Evolutionary conservation across 2,329 filamentous ascomycete species (phyloP), one percentile per base, ranked within the genome.

Genomic region (Ophiostoma himal-ulmi): DNA sequence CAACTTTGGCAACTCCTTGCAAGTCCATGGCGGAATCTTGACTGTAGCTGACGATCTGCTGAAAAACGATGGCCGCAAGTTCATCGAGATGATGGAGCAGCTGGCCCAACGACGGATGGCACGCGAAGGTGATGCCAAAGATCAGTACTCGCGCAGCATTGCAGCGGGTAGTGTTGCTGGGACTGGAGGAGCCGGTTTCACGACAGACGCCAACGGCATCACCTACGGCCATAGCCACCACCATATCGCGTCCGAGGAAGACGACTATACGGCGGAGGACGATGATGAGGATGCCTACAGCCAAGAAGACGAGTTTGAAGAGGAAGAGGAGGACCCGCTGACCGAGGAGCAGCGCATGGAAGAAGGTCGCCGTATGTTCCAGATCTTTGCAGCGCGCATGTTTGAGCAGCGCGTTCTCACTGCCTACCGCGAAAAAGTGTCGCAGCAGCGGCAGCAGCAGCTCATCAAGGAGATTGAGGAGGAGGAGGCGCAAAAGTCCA

Each of bases 61-160:
- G 74, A 98, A 98, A 81, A 99, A 99, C 81, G 95, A 99, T 80
- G 95, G 95, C 77, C 97, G 96, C 81, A 96, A 97, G 78, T 99
- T 99, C 82, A 99, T 99, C 81, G 95, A 99, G 80, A 99, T 99
- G 95, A 99, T 99, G 95, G 95, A 99, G 80, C 94, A 98, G 82
- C 86, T 99, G 76, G 95, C 95, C 52, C 95, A 99, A 82, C 92
- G 94, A 76, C 89, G 95, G 76, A 97, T 99, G 94, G 92, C 94
- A 78, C 90, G 95, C 75, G 94, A 98, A 82, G 94, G 95, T 81
- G 93, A 97, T 78, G 92, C 92, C 68, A 89, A 89, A 73, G 84
- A 87, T 74, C 83, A 86, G 75, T 84, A 89, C 77, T 84, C 89
- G 85, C 86, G 73, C 7, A 39, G 20, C 34, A 22, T 65, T 20